phyloP scores from a whole-genome alignment of 2,329 filamentous ascomycete genomes.

The Periconia sp. region DNA sequence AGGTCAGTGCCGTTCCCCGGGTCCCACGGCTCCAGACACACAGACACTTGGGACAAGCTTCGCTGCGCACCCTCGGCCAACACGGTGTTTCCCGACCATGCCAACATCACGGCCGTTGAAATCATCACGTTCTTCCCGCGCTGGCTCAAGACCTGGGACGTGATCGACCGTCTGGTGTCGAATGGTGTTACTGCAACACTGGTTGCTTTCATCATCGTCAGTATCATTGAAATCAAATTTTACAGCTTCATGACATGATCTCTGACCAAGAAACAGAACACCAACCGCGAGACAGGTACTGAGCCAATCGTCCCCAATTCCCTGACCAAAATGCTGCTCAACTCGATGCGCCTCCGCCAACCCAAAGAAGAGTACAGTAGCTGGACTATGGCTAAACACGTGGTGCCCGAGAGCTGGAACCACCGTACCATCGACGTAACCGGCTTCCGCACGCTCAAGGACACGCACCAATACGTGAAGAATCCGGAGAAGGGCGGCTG shows the following conservation, averaged over 20 bases:
- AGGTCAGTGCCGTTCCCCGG: slow-evolving; percentile 4
- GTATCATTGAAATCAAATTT: neutral
- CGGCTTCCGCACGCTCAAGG: slow-evolving; percentile 14
- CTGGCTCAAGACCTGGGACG: slow-evolving; percentile 22
- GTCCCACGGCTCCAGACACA: neutral
- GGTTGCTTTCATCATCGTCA: slow-evolving; percentile 14
- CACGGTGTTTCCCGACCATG: slow-evolving; percentile 16
- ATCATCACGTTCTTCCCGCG: slow-evolving; percentile 26
- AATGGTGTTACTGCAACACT: slow-evolving; percentile 18
- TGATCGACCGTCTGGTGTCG: slow-evolving; percentile 23
- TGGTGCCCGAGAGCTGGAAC: slow-evolving; percentile 11
- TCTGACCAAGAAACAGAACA: slow-evolving; percentile 3
- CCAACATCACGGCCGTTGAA: slow-evolving; percentile 29
- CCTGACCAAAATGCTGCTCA: slow-evolving; percentile 20
- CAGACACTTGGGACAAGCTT: neutral
- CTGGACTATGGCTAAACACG: slow-evolving; percentile 19
- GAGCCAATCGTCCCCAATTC: slow-evolving; percentile 14
- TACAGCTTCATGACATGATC: neutral
- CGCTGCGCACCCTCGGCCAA: slow-evolving; percentile 11
- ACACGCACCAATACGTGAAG: neutral
- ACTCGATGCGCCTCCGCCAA: slow-evolving; percentile 13
- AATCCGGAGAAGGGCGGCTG: neutral
- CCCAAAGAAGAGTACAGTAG: slow-evolving; percentile 5
- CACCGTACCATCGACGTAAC: slow-evolving; percentile 11
- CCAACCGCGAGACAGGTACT: slow-evolving; percentile 14